These are phyloP conservation scores for Nissolia schottii DNA, from an alignment of 306 rosid species.

Conservation along the genomic window DNA sequence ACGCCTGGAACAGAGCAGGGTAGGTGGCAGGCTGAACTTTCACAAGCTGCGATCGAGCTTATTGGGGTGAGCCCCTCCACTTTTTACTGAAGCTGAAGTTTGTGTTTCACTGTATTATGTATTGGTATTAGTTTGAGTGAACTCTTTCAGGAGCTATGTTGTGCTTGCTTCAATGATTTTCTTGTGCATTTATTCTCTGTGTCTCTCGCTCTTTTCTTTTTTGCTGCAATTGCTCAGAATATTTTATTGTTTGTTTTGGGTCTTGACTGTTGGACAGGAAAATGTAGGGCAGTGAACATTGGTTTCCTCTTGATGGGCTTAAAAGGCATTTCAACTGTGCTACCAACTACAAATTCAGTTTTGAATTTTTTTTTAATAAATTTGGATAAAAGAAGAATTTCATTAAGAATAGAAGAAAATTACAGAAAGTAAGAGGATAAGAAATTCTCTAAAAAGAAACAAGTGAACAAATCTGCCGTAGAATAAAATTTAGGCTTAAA, in stretches of 20 bases:
- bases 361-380: not conserved
- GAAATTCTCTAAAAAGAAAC: no score
- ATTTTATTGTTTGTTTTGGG: not conserved
- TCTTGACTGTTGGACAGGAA: not conserved
- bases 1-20: conserved; percentile 81
- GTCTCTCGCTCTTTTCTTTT: not conserved
- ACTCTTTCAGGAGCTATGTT: not conserved
- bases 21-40: conserved; percentile 98
- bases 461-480: no score
- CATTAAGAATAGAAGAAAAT: no score
- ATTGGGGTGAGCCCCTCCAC: conserved; percentile 63
- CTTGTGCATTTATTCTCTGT: not conserved
- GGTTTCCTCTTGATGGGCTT: not conserved
- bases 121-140: conserved; percentile 2
- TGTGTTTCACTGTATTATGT: not conserved
- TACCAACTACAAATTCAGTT: not conserved
- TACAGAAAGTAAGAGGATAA: no score
- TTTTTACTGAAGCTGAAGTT: not conserved
- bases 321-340: not conserved
- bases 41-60: conserved; percentile 95
- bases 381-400: no score
- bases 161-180: conserved; percentile 1
- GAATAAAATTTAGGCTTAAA: not conserved
- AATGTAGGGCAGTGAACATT: not conserved
- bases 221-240: not conserved